These are phyloP conservation scores for Colletotrichum sp. DNA, from an alignment of 2,329 filamentous ascomycete species.

Conservation along the genomic window DNA sequence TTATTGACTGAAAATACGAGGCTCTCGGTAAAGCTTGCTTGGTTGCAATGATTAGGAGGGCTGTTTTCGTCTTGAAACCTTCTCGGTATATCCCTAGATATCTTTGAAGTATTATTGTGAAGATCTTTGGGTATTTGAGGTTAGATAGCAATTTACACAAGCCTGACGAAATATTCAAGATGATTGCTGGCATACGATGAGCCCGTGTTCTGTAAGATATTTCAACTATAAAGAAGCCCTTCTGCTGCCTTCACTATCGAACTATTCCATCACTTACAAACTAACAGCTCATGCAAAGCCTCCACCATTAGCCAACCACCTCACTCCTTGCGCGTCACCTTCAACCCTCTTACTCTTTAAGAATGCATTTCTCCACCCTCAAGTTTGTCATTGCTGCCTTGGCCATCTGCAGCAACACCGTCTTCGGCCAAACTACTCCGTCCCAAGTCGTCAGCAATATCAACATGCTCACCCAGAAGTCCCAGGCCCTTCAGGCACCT, in stretches of 20 bases:
- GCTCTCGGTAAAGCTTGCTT: background rate
- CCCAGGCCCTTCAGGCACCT: slow-evolving; percentile 27
- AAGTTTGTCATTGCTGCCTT: slow-evolving; percentile 19
- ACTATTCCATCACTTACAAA: rapidly evolving
- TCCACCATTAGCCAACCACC: background rate
- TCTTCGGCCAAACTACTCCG: slow-evolving; percentile 20
- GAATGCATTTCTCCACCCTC: slow-evolving; percentile 22
- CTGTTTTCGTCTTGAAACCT: background rate
- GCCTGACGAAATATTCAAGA: background rate
- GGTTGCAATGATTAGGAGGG: background rate
- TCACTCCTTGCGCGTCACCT: background rate
- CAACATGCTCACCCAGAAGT: slow-evolving; percentile 26
- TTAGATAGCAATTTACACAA: background rate
- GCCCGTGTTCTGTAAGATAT: background rate
- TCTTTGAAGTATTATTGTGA: background rate
- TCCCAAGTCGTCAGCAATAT: slow-evolving; percentile 28
- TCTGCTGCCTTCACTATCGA: background rate
- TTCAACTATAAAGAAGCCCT: background rate
- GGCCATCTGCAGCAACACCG: slow-evolving; percentile 21
- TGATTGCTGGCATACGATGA: no score
- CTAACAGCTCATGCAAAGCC: background rate
- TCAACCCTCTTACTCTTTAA: background rate
- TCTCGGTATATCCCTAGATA: background rate
- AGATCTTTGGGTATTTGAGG: background rate
- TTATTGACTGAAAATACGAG: background rate